Percentiles rank a stretch among this genome's conserved stretches.
Evolutionary conservation across 106 monocot genomes (phyloP).

Genomic region (Dioscorea zingiberensis): DNA sequence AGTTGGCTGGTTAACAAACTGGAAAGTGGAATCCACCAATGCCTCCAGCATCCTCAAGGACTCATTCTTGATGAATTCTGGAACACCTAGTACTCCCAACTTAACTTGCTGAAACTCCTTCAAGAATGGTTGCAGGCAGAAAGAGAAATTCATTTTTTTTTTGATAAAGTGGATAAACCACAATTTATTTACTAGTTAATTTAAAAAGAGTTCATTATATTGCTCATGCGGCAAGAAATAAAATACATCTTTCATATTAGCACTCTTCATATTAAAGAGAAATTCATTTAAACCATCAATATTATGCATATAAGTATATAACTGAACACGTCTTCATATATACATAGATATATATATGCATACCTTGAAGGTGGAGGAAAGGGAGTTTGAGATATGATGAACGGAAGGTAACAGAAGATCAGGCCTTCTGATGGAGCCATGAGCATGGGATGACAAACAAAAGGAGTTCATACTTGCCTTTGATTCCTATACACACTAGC

Average conservation of each 20-base stretch:
- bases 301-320: conserved; percentile 8
- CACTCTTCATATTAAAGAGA: too few relatives aligned
- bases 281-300: conserved; percentile 7
- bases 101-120: neutral
- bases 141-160: too few relatives aligned
- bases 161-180: too few relatives aligned
- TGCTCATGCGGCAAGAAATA: too few relatives aligned
- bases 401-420: neutral
- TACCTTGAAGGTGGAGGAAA: conserved; percentile 5
- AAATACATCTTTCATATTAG: too few relatives aligned
- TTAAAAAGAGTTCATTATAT: too few relatives aligned
- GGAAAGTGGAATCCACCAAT: conserved; percentile 26
- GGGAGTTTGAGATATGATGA: neutral
- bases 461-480: neutral
- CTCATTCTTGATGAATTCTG: conserved; percentile 3
- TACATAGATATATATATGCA: neutral
- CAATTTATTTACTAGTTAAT: too few relatives aligned
- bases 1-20: conserved; percentile 18
- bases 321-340: too few relatives aligned
- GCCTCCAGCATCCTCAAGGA: conserved; percentile 20
- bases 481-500: too few relatives aligned
- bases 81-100: neutral
- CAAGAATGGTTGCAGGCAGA: conserved; percentile 3
- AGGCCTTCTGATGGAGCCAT: neutral
- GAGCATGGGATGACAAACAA: neutral